These are phyloP conservation scores for Fusarium fujikuroi DNA, from an alignment of 2,329 filamentous ascomycete genomes.

Conservation along the genomic window DNA sequence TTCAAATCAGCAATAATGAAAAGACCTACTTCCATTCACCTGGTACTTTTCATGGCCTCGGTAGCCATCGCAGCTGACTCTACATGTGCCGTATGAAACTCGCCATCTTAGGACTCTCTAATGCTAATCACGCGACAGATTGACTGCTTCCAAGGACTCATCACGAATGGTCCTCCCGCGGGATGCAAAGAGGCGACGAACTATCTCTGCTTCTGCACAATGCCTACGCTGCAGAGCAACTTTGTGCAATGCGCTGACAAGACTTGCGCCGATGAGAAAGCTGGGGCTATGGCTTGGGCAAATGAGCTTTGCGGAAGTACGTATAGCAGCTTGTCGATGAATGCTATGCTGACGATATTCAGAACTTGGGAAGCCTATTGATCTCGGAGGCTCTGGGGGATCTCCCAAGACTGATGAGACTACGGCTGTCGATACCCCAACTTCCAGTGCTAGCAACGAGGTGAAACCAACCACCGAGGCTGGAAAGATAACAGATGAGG, in stretches of 20 bases:
- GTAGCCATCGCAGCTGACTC: constrained; percentile 9
- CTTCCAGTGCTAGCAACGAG: neutral
- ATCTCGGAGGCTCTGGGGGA: constrained; percentile 3
- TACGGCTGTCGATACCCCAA: neutral
- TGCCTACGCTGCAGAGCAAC: constrained; percentile 35
- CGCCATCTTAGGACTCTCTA: accelerated
- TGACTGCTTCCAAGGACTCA: constrained; percentile 44
- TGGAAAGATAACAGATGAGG: neutral
- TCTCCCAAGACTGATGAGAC: constrained; percentile 5
- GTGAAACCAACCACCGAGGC: neutral
- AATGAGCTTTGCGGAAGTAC: constrained; percentile 48
- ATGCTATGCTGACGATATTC: neutral
- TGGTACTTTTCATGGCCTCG: constrained; percentile 24
- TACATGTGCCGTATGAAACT: constrained; percentile 29
- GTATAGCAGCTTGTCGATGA: accelerated
- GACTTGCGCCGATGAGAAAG: constrained; percentile 12
- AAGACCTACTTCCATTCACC: constrained; percentile 8
- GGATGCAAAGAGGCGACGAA: constrained; percentile 46
- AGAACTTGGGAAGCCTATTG: constrained; percentile 31
- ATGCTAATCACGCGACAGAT: constrained; percentile 22
- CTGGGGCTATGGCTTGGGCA: constrained; percentile 37
- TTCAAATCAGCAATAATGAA: constrained; percentile 14
- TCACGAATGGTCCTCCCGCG: constrained; percentile 44
- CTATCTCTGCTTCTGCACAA: constrained; percentile 48
- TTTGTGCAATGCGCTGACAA: constrained; percentile 40